Conservation (phyloP, 2,329 filamentous ascomycete genomes). For the Colletotrichum salicis region DNA sequence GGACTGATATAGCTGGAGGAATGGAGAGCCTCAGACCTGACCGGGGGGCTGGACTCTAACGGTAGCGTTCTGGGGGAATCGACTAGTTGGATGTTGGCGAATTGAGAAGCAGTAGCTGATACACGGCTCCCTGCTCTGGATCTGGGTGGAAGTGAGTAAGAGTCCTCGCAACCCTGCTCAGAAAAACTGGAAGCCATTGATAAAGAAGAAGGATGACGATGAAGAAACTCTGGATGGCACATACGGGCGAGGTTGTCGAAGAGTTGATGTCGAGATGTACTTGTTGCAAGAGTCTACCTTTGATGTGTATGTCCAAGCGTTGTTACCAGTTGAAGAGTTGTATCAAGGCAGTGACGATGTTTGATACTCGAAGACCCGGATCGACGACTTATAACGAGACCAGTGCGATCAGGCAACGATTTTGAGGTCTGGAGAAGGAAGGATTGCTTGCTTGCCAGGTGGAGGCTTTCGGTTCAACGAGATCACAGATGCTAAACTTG, state of each 20-base stretch:
- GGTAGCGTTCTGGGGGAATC: conserved; percentile 40
- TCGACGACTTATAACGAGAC: conserved; percentile 31
- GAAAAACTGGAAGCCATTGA: conserved; percentile 43
- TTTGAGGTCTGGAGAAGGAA: conserved; percentile 30
- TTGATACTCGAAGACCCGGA: conserved; percentile 9
- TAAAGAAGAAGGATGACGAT: conserved; percentile 38
- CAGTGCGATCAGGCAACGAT: conserved; percentile 29
- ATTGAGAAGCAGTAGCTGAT: conserved; percentile 42
- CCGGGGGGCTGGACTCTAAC: conserved; percentile 39
- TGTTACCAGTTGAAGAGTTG: conserved; percentile 15
- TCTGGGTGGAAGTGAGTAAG: conserved; percentile 49
- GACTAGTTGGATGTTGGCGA: conserved; percentile 41
- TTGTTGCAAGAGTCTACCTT: conserved; percentile 6
- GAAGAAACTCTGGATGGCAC: conserved; percentile 42
- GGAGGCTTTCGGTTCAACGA: conserved; percentile 35
- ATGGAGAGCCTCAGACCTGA: conserved; percentile 39
- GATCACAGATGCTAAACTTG: conserved; percentile 37
- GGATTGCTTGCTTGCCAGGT: conserved; percentile 34
- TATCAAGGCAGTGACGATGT: conserved; percentile 31
- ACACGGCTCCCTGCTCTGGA: conserved; percentile 45
- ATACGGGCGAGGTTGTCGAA: conserved; percentile 38
- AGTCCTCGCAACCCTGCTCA: conserved; percentile 43
- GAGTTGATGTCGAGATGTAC: conserved; percentile 14
- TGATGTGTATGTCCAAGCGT: conserved; percentile 25
- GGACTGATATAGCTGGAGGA: conserved; percentile 43